Evolutionary conservation across 202 grass and related monocot genomes (phyloP).

Genomic region (Digitaria exilis): DNA sequence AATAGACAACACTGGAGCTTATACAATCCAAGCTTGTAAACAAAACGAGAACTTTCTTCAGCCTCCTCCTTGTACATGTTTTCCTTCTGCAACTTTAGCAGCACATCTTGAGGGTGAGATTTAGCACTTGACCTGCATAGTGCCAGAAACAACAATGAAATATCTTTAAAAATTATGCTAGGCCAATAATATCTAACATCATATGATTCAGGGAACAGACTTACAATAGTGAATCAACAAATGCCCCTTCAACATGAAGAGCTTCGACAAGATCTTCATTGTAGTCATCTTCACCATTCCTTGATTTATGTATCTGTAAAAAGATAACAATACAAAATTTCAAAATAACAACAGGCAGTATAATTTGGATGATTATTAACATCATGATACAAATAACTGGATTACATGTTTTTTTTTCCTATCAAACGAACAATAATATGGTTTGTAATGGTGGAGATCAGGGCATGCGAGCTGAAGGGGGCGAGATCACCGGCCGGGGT

Average conservation of each 20-base stretch:
- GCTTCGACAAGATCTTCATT: conserved; percentile 79
- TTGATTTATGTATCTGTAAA: conserved; percentile 72
- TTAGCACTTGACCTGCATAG: conserved; percentile 77
- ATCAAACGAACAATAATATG: neutral
- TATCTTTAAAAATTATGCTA: conserved; percentile 10
- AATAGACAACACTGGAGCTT: conserved; percentile 81
- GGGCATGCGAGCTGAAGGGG: too few species aligned
- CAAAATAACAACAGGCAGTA: conserved; percentile 17
- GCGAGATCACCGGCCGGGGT: too few species aligned
- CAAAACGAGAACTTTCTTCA: conserved; percentile 87
- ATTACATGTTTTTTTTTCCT: conserved; percentile 19
- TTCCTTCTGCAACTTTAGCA: conserved; percentile 77
- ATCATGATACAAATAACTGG: neutral
- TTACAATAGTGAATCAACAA: conserved; percentile 92
- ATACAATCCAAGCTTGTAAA: conserved; percentile 90
- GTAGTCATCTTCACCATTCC: conserved; percentile 58
- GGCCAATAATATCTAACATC: conserved; percentile 15
- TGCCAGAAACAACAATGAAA: conserved; percentile 27
- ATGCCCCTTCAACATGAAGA: conserved; percentile 89
- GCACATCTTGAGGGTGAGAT: conserved; percentile 90
- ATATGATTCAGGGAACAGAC: conserved; percentile 32
- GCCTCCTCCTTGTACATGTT: conserved; percentile 71
- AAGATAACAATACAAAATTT: conserved; percentile 38
- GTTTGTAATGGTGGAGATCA: too few species aligned
- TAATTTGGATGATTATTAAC: conserved; percentile 16